A percentile compares a stretch with the other conserved stretches of the same genome.
These are phyloP conservation scores for Colletotrichum chrysophilum DNA, from an alignment of 2,329 filamentous ascomycete genomes.

Conservation along the genomic window DNA sequence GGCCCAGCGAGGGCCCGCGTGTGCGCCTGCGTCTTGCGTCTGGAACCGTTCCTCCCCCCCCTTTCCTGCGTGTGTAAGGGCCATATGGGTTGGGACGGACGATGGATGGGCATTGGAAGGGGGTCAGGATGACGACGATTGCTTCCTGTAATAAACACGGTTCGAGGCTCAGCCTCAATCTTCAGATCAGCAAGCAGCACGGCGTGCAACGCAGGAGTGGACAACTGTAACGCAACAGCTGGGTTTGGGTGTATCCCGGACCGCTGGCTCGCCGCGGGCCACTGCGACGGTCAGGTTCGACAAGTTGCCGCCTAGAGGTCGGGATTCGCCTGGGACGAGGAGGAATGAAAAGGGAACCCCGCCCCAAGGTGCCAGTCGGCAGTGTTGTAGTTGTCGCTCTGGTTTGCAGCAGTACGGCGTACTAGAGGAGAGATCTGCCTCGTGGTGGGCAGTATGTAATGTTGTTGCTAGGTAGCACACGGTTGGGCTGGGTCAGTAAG, in stretches of 20 bases:
- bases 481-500: conserved; percentile 2
- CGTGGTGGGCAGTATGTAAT: neutral
- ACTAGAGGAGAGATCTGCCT: neutral
- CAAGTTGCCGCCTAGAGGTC: neutral
- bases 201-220: neutral
- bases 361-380: neutral
- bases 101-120: neutral
- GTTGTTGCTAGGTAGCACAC: conserved; percentile 7
- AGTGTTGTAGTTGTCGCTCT: neutral
- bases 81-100: neutral
- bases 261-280: neutral
- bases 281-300: neutral
- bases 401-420: neutral
- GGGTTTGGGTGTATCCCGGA: neutral
- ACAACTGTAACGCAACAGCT: conserved; percentile 2
- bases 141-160: conserved; percentile 4
- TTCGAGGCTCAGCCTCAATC: conserved; percentile 18
- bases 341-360: conserved; percentile 1
- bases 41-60: conserved; percentile 6
- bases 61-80: neutral
- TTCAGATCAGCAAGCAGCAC: neutral
- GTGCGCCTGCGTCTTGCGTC: neutral
- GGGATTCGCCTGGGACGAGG: conserved; percentile 7
- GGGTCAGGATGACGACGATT: conserved; percentile 12
- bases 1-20: conserved; percentile 2